A percentile compares a stretch with the other conserved stretches of the same genome.
phyloP scores from a whole-genome alignment of 768 basidiomycete species.

The Tricholoma terreum region DNA sequence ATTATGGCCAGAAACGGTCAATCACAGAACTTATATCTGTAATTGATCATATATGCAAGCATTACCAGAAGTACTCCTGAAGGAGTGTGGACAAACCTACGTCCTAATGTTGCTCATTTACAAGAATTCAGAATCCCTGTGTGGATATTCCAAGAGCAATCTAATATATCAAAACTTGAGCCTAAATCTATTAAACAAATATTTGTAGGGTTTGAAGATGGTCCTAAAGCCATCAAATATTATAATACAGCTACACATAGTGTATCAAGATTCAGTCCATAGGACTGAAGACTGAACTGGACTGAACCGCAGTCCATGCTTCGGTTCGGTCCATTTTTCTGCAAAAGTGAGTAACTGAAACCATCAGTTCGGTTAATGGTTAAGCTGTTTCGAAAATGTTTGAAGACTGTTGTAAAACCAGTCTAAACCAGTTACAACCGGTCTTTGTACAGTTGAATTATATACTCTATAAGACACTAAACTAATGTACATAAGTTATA shows the following conservation, averaged over 20 bases:
- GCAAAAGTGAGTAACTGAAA: too few species aligned
- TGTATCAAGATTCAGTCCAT: too few species aligned
- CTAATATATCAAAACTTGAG: neutral
- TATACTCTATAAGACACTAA: too few species aligned
- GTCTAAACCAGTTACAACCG: too few species aligned
- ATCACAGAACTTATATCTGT: conserved; percentile 1
- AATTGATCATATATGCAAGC: neutral
- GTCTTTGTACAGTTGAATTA: too few species aligned
- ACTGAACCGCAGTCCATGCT: too few species aligned
- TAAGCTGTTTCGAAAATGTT: too few species aligned
- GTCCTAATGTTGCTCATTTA: conserved; percentile 2
- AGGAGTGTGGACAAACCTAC: neutral
- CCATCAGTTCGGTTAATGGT: too few species aligned
- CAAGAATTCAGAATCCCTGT: conserved; percentile 2
- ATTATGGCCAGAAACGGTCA: conserved; percentile 7
- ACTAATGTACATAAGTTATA: too few species aligned
- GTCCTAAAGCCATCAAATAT: neutral
- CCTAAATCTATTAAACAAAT: neutral
- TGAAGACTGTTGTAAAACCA: too few species aligned
- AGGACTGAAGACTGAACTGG: too few species aligned
- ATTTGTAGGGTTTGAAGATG: neutral
- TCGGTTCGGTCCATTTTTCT: too few species aligned
- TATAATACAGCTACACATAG: neutral
- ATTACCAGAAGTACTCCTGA: conserved; percentile 2
- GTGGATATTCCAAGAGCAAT: neutral